Evolutionary conservation across 345 rosid species (phyloP).

Genomic region (Carallia pectinifolia): DNA sequence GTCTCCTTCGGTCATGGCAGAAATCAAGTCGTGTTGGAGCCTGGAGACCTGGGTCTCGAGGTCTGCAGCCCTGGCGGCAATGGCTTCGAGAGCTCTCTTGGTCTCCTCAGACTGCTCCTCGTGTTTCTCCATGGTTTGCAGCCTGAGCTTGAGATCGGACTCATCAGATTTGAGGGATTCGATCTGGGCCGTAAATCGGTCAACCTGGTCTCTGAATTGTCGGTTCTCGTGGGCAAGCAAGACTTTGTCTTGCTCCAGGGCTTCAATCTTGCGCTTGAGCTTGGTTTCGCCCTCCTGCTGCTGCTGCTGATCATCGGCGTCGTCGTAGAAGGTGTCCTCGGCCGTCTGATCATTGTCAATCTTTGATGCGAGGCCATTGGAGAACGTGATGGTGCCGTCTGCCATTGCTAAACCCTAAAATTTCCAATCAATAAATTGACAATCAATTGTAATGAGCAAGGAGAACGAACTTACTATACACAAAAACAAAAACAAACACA

Average conservation of each 20-base stretch:
- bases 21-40: constrained; percentile 65
- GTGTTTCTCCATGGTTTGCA: constrained; percentile 34
- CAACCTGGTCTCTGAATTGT: constrained; percentile 35
- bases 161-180: constrained; percentile 40
- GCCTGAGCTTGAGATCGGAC: constrained; percentile 37
- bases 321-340: constrained; percentile 29
- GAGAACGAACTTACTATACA: too few relatives aligned
- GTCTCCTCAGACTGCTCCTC: constrained; percentile 52
- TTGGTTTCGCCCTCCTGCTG: constrained; percentile 26
- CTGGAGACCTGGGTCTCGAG: constrained; percentile 58
- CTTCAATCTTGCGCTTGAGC: constrained; percentile 35
- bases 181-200: constrained; percentile 33
- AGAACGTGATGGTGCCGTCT: constrained; percentile 24
- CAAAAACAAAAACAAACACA: too few relatives aligned
- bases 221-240: constrained; percentile 39
- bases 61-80: constrained; percentile 53
- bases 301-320: constrained; percentile 16
- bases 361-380: constrained; percentile 30
- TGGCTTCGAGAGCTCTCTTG: constrained; percentile 42
- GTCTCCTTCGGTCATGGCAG: constrained; percentile 43
- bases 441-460: too few relatives aligned
- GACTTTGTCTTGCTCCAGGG: constrained; percentile 50
- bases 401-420: constrained; percentile 37
- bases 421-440: background rate
- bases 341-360: constrained; percentile 30